Base-by-base conservation (phyloP, 2,329 filamentous ascomycete species). In the Lachnum nothofagi region DNA sequence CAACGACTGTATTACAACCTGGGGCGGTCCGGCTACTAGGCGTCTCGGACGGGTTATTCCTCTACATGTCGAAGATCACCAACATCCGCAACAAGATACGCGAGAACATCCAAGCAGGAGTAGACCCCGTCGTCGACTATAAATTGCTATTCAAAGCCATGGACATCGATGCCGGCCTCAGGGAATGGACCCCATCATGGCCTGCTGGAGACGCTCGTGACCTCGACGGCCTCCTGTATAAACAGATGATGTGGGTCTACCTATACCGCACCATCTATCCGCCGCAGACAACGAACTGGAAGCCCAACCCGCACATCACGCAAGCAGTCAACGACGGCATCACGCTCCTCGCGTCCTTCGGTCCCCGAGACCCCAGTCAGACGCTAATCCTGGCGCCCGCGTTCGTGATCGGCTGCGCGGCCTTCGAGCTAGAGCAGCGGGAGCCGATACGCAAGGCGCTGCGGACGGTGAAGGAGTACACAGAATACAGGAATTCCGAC, bases 11-110 rank as follows among this genome's bases (percentile, higher is more conserved):
- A 22, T 46, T 61, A 29, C 57, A 60, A 49, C 57, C 56, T 12
- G 56, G 54, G 8, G 52, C 60, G 14, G 60, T 60, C 9, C 73
- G 78, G n/a, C 73, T 95, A 4, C 73, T 95, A 5, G 90, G 90
- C 19, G 84, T 95, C 22, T 82, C 86, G 34, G 89, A 95, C 60
- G 88, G 88, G 1, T 72, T 95, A 2, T 90, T 95, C 63, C 77
- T 79, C 27, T 83, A 86, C 62, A 82, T 95, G 24, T 84, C 85
- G 6, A 81, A 87, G 60, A 91, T 94, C 52, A 89, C 87, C 1
- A 78, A 79, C 10, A 78, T 95, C 31, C 79, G 89, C 35, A 85
- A 91, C 65, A 76, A 75, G 2, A 86, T 95, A 53, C 80, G 90
- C 5, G 71, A 73, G 25, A 82, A 88, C 44, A 83, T 89, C 58